Evolutionary conservation across 306 rosid genomes (phyloP), one percentile per base, ranked within the genome.

Genomic region (Cicer bijugum): DNA sequence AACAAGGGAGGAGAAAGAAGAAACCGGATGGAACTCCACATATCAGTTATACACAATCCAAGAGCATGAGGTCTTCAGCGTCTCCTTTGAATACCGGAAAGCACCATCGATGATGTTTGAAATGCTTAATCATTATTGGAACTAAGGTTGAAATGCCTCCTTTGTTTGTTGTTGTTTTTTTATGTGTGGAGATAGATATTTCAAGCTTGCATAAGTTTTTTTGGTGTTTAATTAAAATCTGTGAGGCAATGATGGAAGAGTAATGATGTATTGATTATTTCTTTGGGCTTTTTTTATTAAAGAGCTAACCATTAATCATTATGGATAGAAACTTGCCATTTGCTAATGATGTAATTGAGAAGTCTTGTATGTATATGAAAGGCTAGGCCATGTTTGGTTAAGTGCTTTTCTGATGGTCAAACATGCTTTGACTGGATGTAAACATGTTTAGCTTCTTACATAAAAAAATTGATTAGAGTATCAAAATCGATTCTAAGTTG

Each of bases 1-100:
- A 88, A 52, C 98, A 91, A 82, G 98, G 89, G 69, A 81, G 96
- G 70, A 82, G 96, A 39, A 93, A 80, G 89, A 93, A 89, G 87
- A 93, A 84, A 73, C 65, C 88, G 0, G 97, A 89, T 50, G 97
- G 92, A 78, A 78, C 87, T 45, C 91, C 89, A 42, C 96, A 89
- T 69, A 82, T 89, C 77, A 78, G 89, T 12, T 83, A 83, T 84
- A 72, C 87, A 9, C 97, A 84, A 51, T 85, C 97, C 77, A 89
- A 82, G 78, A 91, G 85, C 87, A 84, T 91, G 78, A 88, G 92
- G 74, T 28, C 35, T 28, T 3, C 35, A 0, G 92, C 86, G 28
- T 88, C 97, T 58, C 93, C 98, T 56, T 77, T 90, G 80, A 89
- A 88, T 58, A 78, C 89, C 1, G 85, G 96, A 45, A 91, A 83